Percentiles rank a stretch among this genome's conserved stretches.
phyloP scores from a whole-genome alignment of 176 grass and related monocot genomes.

The Otatea glauca region DNA sequence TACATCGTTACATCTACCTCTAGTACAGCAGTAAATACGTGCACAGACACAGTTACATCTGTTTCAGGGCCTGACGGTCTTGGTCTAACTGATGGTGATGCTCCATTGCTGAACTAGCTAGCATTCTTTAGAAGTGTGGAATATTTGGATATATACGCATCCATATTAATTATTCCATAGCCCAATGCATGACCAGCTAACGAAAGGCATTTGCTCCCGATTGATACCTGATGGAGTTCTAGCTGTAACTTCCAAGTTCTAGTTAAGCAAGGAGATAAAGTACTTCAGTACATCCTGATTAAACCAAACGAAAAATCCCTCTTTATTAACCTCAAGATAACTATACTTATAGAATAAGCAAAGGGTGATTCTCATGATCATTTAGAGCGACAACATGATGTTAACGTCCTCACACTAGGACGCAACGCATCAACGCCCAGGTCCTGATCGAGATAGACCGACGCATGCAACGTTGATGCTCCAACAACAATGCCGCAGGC shows the following conservation, averaged over 20 bases:
- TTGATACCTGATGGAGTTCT: no score
- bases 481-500: conserved; percentile 13
- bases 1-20: no score
- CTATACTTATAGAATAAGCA: neutral
- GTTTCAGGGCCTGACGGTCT: no score
- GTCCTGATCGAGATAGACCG: neutral
- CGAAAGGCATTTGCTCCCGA: neutral
- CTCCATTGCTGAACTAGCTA: neutral
- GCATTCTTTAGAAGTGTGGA: neutral
- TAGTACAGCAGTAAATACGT: no score
- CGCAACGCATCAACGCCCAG: neutral
- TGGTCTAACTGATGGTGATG: neutral
- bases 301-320: neutral
- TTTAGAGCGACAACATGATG: neutral
- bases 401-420: neutral
- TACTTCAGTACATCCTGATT: neutral
- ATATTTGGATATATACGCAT: neutral
- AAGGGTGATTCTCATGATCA: neutral
- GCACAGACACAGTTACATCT: no score
- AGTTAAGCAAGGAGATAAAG: no score
- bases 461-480: conserved; percentile 35
- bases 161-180: no score
- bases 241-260: no score
- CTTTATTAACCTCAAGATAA: neutral
- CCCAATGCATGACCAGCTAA: neutral